Base-by-base conservation (phyloP, 805 yeast species). In the Nakazawaea populi region DNA sequence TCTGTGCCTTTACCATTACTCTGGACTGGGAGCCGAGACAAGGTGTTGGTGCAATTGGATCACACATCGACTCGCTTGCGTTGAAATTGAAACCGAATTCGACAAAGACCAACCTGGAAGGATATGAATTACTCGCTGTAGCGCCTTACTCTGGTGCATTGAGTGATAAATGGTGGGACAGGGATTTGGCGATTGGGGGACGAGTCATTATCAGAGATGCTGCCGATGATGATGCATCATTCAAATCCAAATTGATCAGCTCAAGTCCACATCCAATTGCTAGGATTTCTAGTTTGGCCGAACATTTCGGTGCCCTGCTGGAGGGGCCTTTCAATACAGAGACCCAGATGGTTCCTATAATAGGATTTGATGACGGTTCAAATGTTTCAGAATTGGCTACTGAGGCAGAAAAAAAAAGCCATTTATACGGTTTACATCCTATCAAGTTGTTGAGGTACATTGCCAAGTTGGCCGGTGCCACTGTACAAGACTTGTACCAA, bases 181-280 rank as follows among this genome's bases (percentile, higher is more conserved):
- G 96, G 64, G 96, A 89, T 64, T 75, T 89, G 53, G 92, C 95
- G 41, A 65, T 89, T 54, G 96, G 90, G 46, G 96, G 96, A 42
- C 74, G 89, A 52, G 76, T 89, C 28, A 69, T 87, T 47, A 78
- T 80, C 47, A 76, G 72, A 57, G 65, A 64, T 42, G 65, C 61
- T 14, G 67, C 64, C 29, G 65, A 65, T 18, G 24, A 2, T 18
- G 24, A 18, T 18, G 24, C 24, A 18, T 3, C 24, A 48, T 65
- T 81, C 47, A 63, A 59, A 7, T 65, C 76, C 6, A 70, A 68
- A 50, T 63, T 82, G 57, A 75, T 83, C 35, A 76, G 75, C 61
- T 80, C 85, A 4, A 68, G 84, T 1, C 86, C 87, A 12, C 76
- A 74, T 57, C 88, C 88, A 54, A 77, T 89, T 58, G 96, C 91